A percentile compares a stretch with the other conserved stretches of the same genome.
Conservation (phyloP, 2,329 filamentous ascomycete species). For the Pyrenophora graminea region DNA sequence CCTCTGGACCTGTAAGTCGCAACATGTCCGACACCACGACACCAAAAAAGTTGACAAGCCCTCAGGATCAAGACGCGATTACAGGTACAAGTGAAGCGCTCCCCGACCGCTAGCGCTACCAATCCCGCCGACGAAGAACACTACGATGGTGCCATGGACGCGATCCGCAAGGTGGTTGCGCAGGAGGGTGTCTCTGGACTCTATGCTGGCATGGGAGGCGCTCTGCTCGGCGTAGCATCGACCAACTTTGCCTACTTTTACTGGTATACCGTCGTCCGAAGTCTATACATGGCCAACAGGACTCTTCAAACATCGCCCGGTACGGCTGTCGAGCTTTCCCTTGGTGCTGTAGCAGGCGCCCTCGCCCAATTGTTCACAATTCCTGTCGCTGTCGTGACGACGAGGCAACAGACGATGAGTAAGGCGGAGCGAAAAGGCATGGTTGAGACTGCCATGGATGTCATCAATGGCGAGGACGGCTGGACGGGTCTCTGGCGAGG, state of each 20-base stretch:
- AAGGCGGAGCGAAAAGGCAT: constrained; percentile 85
- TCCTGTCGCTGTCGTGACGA: constrained; percentile 92
- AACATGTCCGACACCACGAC: neutral
- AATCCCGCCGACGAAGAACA: constrained; percentile 63
- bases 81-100: constrained; percentile 84
- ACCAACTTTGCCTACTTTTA: constrained; percentile 99
- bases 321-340: constrained; percentile 78
- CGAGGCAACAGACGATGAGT: constrained; percentile 89
- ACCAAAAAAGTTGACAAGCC: constrained; percentile 8
- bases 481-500: constrained; percentile 90
- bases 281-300: constrained; percentile 69
- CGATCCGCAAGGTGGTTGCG: constrained; percentile 79
- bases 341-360: constrained; percentile 87
- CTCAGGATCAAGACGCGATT: constrained; percentile 92
- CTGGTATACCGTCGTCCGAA: constrained; percentile 91
- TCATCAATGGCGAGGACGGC: constrained; percentile 88
- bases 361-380: constrained; percentile 96
- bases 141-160: constrained; percentile 87
- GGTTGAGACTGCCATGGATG: constrained; percentile 83
- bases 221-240: constrained; percentile 87
- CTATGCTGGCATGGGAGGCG: constrained; percentile 85
- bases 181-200: constrained; percentile 81
- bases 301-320: constrained; percentile 68
- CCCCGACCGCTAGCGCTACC: constrained; percentile 46
- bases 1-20: constrained; percentile 86